Conservation (phyloP, 2,329 filamentous ascomycete genomes). For the Pseudopyrenochaeta lycopersici region DNA sequence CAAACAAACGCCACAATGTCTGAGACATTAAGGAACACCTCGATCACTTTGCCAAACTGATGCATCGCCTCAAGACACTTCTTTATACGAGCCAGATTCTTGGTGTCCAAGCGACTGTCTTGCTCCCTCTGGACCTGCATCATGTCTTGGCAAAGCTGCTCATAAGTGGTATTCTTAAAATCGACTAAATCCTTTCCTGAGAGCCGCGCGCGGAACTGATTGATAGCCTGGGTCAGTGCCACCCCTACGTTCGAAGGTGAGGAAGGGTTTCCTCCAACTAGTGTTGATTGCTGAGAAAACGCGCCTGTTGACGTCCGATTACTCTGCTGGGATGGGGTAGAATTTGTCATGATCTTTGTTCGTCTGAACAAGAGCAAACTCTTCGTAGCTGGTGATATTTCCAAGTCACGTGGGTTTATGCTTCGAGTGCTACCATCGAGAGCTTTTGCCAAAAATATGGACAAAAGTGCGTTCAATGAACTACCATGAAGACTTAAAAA, state of each 20-base stretch:
- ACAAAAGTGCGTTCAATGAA: no score
- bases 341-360: constrained; percentile 1
- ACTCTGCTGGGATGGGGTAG: constrained; percentile 5
- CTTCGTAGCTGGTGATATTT: background rate
- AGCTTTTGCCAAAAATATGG: no score
- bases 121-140: constrained; percentile 24
- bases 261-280: constrained; percentile 4
- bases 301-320: constrained; percentile 20
- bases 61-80: constrained; percentile 43
- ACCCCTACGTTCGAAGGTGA: background rate
- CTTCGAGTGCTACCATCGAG: no score
- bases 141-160: constrained; percentile 19
- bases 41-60: constrained; percentile 48
- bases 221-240: constrained; percentile 11
- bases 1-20: constrained; percentile 45
- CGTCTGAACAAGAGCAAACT: background rate
- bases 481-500: no score
- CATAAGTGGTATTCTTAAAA: constrained; percentile 27
- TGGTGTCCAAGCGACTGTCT: constrained; percentile 18
- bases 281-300: constrained; percentile 22
- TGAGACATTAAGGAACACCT: constrained; percentile 45
- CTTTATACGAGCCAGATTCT: constrained; percentile 27
- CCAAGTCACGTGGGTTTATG: no score
- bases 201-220: constrained; percentile 20
- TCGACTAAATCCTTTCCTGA: constrained; percentile 15